phyloP scores from a whole-genome alignment of 495 filamentous ascomycete species.

The Talaromyces thailandensis region DNA sequence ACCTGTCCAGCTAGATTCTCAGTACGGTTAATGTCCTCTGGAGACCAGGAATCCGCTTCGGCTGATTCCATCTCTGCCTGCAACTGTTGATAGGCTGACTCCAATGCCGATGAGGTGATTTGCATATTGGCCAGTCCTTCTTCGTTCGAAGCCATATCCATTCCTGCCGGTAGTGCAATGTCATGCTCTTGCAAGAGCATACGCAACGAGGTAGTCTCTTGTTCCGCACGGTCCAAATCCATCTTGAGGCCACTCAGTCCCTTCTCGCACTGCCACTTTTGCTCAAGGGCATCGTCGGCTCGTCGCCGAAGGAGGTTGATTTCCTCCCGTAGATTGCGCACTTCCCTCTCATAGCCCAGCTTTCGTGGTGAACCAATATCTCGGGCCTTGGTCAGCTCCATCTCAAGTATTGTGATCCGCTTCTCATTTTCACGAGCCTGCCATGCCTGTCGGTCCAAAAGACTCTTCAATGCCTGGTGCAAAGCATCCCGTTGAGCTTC shows the following conservation, averaged over 20 bases:
- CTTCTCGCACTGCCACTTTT: conserved; percentile 95
- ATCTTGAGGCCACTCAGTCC: conserved; percentile 87
- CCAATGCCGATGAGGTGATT: conserved; percentile 62
- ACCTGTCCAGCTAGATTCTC: conserved; percentile 71
- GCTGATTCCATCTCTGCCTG: conserved; percentile 69
- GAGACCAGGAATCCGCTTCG: conserved; percentile 52
- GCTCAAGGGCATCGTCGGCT: conserved; percentile 91
- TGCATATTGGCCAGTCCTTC: conserved; percentile 43
- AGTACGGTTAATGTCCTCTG: conserved; percentile 60
- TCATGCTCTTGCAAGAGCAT: conserved; percentile 80
- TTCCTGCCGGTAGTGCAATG: conserved; percentile 51
- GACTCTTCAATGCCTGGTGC: conserved; percentile 70
- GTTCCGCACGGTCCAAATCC: conserved; percentile 91
- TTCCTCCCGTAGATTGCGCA: conserved; percentile 68
- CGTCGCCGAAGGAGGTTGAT: conserved; percentile 76
- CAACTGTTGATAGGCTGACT: conserved; percentile 71
- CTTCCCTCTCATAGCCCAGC: conserved; percentile 74
- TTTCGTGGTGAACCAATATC: conserved; percentile 56
- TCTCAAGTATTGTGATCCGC: conserved; percentile 62
- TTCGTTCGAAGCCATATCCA: conserved; percentile 22
- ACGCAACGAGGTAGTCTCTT: conserved; percentile 77
- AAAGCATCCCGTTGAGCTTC: conserved; percentile 90
- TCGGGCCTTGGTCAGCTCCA: conserved; percentile 68
- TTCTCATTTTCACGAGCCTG: conserved; percentile 76
- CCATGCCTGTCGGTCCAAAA: conserved; percentile 80